These are phyloP conservation scores for Pneumocystis sp. DNA, from an alignment of 1,139 yeast genomes.

Conservation along the genomic window DNA sequence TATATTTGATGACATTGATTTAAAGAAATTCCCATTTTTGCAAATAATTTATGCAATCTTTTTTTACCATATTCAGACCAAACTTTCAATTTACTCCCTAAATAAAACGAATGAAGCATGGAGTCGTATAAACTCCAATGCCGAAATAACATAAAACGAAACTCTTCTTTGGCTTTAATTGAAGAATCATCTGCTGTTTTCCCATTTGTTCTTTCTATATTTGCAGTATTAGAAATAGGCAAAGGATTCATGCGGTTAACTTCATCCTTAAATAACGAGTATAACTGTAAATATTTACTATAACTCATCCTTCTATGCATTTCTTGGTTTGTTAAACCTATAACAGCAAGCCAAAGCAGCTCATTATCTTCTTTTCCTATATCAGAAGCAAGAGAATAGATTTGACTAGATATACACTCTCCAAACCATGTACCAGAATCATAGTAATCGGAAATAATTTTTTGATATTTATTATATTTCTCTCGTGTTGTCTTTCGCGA, in stretches of 20 bases:
- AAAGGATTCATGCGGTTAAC: conserved; percentile 51
- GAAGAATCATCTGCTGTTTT: conserved; percentile 42
- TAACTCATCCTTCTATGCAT: conserved; percentile 40
- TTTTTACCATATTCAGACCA: conserved; percentile 92
- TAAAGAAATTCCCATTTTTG: conserved; percentile 87
- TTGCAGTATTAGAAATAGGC: conserved; percentile 11
- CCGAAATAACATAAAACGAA: conserved; percentile 67
- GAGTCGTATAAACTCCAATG: conserved; percentile 92
- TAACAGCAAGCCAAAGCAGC: conserved; percentile 69
- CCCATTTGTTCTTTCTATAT: conserved; percentile 25
- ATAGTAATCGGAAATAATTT: conserved; percentile 51
- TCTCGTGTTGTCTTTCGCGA: conserved; percentile 7
- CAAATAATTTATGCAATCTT: conserved; percentile 76
- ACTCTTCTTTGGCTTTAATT: conserved; percentile 63
- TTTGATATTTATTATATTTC: conserved; percentile 33
- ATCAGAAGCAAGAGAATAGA: conserved; percentile 63
- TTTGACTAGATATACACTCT: conserved; percentile 62
- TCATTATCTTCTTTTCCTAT: conserved; percentile 65
- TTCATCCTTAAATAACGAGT: conserved; percentile 69
- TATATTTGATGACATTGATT: conserved; percentile 82
- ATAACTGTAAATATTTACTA: conserved; percentile 55
- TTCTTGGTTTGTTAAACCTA: conserved; percentile 78
- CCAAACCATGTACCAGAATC: conserved; percentile 66
- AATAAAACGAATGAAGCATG: conserved; percentile 76
- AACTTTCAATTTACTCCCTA: conserved; percentile 68